A percentile compares a stretch with the other conserved stretches of the same genome.
Conservation (phyloP, 345 rosid species). For the Gynandropsis gynandra region DNA sequence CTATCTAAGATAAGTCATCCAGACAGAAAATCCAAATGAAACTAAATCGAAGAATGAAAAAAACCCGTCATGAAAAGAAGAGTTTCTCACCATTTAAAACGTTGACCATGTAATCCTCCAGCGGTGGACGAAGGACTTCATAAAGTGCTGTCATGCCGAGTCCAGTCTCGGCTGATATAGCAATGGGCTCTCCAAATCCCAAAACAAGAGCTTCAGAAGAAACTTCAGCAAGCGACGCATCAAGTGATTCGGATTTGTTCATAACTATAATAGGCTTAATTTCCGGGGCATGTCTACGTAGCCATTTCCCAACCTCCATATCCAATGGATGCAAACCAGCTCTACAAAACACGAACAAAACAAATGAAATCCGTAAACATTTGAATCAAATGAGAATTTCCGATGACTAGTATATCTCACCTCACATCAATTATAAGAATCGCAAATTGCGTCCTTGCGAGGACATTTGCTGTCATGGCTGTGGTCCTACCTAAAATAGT, state of each 20-base stretch:
- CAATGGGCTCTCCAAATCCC: constrained; percentile 89
- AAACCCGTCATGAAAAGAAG: not conserved
- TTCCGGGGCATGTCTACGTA: constrained; percentile 71
- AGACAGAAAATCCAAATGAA: constrained; percentile 1
- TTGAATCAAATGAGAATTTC: not conserved
- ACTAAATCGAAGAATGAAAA: not conserved
- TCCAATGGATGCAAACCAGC: constrained; percentile 91
- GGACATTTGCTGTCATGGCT: constrained; percentile 70
- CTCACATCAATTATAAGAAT: constrained; percentile 75
- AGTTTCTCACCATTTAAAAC: constrained; percentile 44
- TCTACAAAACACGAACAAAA: constrained; percentile 32
- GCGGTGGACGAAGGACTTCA: constrained; percentile 56
- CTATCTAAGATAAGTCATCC: constrained; percentile 28
- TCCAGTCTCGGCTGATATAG: constrained; percentile 95
- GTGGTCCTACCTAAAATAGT: constrained; percentile 86
- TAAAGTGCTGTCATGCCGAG: constrained; percentile 82
- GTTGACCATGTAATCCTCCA: constrained; percentile 56
- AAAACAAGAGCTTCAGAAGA: constrained; percentile 53
- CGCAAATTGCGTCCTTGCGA: constrained; percentile 73
- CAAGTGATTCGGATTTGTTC: constrained; percentile 82
- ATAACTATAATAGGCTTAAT: constrained; percentile 62
- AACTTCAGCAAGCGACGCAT: constrained; percentile 51
- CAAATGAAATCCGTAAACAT: not conserved
- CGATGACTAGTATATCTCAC: constrained; percentile 23
- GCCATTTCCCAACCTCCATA: constrained; percentile 89